Evolutionary conservation across 225 moss, liverwort and hornwort genomes (phyloP), one percentile per base, ranked within the genome.

Genomic region (Anthoceros angustus): DNA sequence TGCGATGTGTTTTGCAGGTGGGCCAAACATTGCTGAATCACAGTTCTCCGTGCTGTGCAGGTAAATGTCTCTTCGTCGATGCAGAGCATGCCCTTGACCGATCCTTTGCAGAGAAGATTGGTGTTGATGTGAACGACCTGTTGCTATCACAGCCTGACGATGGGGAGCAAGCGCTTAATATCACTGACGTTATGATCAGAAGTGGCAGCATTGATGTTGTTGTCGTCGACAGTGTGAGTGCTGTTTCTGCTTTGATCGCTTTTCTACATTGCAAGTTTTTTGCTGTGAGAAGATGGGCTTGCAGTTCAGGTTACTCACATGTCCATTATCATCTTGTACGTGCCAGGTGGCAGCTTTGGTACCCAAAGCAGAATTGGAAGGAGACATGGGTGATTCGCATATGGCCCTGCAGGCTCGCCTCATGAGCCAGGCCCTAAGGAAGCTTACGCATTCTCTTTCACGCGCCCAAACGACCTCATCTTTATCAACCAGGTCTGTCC

Each of bases 401-500:
- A 89, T 89, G 89, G 89, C 89, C 60, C 66, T 86, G 65, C 84
- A 84, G 74, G 89, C 86, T 68, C 82, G 89, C 20, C 75, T 89
- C 50, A 89, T 89, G 89, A 89, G 89, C 78, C 86, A 89, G 73
- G 84, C 82, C 32, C 86, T 89, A 1, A 84, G 89, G 70, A 83
- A 78, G 79, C 63, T 89, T 14, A 86, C 89, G 61, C 89, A 89
- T 72, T 84, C 86, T 43, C 74, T 89, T 5, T 82, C 86, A 42
- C 80, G 82, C 41, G 82, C 89, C 25, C 80, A 84, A 24, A 84
- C 84, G 32, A 49, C 83, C 79, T 89, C 21, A 84, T 86, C 55
- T 89, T 89, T 43, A 86, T 89, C 71, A 89, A 89, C 70, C 89
- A 86, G 80, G 89, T 86, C 78, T 67, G 24, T 39, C 20, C 38